Base-by-base conservation (phyloP, 2,329 filamentous ascomycete species). In the Parastagonospora nodorum region DNA sequence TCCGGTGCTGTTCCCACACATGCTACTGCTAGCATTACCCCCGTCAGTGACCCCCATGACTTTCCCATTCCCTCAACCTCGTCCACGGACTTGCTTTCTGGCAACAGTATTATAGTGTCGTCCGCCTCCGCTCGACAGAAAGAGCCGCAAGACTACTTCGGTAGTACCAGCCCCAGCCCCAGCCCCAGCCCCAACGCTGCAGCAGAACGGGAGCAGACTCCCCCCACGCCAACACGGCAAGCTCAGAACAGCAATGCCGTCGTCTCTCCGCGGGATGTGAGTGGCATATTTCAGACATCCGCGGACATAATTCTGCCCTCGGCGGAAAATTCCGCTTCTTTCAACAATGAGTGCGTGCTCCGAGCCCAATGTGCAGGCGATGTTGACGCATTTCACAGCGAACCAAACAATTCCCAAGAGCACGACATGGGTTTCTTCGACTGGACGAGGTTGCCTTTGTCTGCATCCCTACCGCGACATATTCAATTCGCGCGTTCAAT, bases 391-490 rank as follows among this genome's bases (percentile, higher is more conserved):
- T 75, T 76, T 55, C 58, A 58, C 60, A 73, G 70, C 59, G 58
- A 60, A 51, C 45, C 56, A 3, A 59, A 55, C 45, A 16, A 45
- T 27, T 48, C 57, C 39, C 49, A 63, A 19, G 55, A 68, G 29
- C 60, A 64, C 50, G 66, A 79, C 44, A 66, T 77, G 59, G 77
- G 82, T 10, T 88, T 85, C 29, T 93, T 92, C 66, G 90, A 95
- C 71, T 94, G 90, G 90, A 94, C 90, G 4, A 82, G 85, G 46
- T 79, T 93, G 42, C 84, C 87, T 1, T 44, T 87, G 10, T 83
- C 83, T 4, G 77, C 85, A 11, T 81, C 80, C 24, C 78, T 92
- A 35, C 87, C 88, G 1, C 75, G 80, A 8, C 90, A 94, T 66
- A 88, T 93, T 40, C 83, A 81, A 46, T 89, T 93, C 60, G 87